Conservation (phyloP, 805 yeast species). For the Millerago galiae region DNA sequence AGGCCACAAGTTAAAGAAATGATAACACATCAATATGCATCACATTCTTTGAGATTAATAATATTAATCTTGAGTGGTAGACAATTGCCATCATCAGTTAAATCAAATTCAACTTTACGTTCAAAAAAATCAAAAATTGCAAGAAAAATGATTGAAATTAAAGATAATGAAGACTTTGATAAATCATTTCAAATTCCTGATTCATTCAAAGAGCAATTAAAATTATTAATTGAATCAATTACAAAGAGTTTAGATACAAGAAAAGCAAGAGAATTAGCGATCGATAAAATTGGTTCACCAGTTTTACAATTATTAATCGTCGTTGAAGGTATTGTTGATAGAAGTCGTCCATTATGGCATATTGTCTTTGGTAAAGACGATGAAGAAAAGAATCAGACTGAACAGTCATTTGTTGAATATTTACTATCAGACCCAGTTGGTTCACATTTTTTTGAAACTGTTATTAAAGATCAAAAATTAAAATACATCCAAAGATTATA, state of each 20-base stretch:
- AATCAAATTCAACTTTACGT: conserved; percentile 65
- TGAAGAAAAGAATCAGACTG: conserved; percentile 49
- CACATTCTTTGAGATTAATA: conserved; percentile 76
- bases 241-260: conserved; percentile 31
- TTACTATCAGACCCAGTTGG: conserved; percentile 86
- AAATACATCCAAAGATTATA: conserved; percentile 68
- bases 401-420: conserved; percentile 78
- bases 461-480: conserved; percentile 57
- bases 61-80: conserved; percentile 72
- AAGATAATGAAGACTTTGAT: conserved; percentile 68
- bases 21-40: conserved; percentile 74
- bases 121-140: conserved; percentile 84
- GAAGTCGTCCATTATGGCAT: conserved; percentile 67
- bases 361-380: conserved; percentile 46
- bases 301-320: conserved; percentile 73
- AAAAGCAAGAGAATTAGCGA: conserved; percentile 64
- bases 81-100: conserved; percentile 66
- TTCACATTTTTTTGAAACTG: conserved; percentile 79
- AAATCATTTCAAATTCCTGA: conserved; percentile 64
- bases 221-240: conserved; percentile 39
- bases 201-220: conserved; percentile 56
- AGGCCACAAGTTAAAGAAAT: conserved; percentile 52
- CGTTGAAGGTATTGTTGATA: conserved; percentile 74
- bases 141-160: conserved; percentile 85
- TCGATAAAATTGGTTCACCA: conserved; percentile 81